A percentile compares a stretch with the other conserved stretches of the same genome.
Conservation (phyloP, 1,284 basidiomycete species). For the Austroboletus rostrupii region DNA sequence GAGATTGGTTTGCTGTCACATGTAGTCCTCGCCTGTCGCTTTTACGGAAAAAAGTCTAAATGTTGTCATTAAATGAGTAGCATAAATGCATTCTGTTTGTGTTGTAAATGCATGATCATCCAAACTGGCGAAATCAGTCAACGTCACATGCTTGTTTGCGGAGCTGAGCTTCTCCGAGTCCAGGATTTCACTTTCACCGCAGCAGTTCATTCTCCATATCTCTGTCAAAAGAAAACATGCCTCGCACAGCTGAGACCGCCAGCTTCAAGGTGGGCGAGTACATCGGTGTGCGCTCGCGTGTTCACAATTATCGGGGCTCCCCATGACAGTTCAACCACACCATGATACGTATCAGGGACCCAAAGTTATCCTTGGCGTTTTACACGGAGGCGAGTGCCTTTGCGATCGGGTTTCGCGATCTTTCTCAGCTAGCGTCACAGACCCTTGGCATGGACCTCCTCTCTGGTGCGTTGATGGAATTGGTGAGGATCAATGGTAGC, state of each 20-base stretch:
- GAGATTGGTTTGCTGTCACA: background rate
- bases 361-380: conserved; percentile 72
- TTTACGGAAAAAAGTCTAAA: background rate
- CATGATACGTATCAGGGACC: conserved; percentile 89
- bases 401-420: background rate
- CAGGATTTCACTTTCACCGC: background rate
- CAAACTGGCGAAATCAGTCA: conserved; percentile 10
- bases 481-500: background rate
- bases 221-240: conserved; percentile 40
- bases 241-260: conserved; percentile 60
- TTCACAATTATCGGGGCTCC: background rate
- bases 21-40: background rate
- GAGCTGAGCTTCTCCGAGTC: background rate
- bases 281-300: background rate
- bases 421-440: conserved; percentile 30
- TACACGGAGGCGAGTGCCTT: conserved; percentile 57
- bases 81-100: background rate
- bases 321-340: conserved; percentile 77
- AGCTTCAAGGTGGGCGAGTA: conserved; percentile 51
- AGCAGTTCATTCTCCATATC: conserved; percentile 6
- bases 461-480: conserved; percentile 39
- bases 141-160: background rate
- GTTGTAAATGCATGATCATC: too few species aligned
- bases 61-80: background rate
- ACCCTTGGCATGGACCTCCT: conserved; percentile 87